These are phyloP conservation scores for Isabelozyma heimii DNA, from an alignment of 805 yeast genomes.

Conservation along the genomic window DNA sequence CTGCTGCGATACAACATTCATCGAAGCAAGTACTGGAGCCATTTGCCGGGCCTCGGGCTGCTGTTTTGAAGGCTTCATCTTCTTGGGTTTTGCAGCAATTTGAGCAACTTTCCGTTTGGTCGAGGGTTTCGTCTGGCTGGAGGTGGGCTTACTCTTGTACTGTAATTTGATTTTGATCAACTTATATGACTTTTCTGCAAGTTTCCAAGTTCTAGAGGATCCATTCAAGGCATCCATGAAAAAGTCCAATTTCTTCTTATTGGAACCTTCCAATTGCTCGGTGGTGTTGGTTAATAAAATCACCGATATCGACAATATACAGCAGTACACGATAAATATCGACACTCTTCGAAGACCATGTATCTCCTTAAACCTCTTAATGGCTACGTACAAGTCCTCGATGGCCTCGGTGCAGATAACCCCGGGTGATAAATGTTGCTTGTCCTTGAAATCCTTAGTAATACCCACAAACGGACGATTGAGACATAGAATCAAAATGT, in stretches of 20 bases:
- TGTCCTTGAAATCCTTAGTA: constrained; percentile 8
- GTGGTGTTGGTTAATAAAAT: constrained; percentile 32
- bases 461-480: constrained; percentile 58
- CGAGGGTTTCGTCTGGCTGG: neutral
- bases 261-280: constrained; percentile 20
- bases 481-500: constrained; percentile 55
- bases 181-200: constrained; percentile 44
- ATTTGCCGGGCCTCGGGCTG: too few species aligned
- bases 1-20: neutral
- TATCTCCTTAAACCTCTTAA: constrained; percentile 30
- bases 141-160: neutral
- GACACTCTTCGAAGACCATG: constrained; percentile 45
- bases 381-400: constrained; percentile 39
- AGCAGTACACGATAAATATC: constrained; percentile 45
- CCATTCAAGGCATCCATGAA: constrained; percentile 40
- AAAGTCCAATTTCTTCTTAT: constrained; percentile 28
- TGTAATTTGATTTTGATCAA: constrained; percentile 36
- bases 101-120: neutral
- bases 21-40: too few species aligned
- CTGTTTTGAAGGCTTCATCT: too few species aligned
- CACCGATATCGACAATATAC: constrained; percentile 40
- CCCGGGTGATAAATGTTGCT: constrained; percentile 26
- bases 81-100: neutral
- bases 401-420: constrained; percentile 38
- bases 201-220: constrained; percentile 46